Percentiles rank a stretch among this genome's conserved stretches.
These are phyloP conservation scores for Mucor indicus DNA, from an alignment of 371 early-diverging fungal species.

Conservation along the genomic window DNA sequence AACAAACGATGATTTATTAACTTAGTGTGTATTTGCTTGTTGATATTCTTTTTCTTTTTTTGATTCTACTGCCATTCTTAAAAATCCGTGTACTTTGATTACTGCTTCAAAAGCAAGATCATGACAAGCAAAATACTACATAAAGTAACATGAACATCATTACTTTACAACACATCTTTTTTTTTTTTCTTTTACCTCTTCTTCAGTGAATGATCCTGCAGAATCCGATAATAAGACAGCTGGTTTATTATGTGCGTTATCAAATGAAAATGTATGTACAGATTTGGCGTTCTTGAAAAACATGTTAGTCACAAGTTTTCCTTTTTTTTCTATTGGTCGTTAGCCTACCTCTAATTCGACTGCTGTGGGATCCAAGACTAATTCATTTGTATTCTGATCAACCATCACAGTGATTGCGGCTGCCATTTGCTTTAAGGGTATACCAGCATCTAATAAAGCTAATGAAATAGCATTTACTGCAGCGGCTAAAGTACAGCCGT, in stretches of 20 bases:
- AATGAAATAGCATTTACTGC: slow-evolving; percentile 82
- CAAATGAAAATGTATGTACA: slow-evolving; percentile 84
- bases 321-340: neutral
- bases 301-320: neutral
- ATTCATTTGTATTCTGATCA: slow-evolving; percentile 47
- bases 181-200: slow-evolving; percentile 48
- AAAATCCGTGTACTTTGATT: slow-evolving; percentile 55
- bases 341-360: slow-evolving; percentile 64
- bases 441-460: slow-evolving; percentile 89
- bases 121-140: slow-evolving; percentile 48
- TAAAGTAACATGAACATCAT: neutral
- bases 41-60: slow-evolving; percentile 60
- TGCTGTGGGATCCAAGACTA: slow-evolving; percentile 78
- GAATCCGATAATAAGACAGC: slow-evolving; percentile 58
- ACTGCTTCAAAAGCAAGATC: slow-evolving; percentile 47
- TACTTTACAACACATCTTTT: neutral
- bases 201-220: slow-evolving; percentile 65
- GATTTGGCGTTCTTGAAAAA: slow-evolving; percentile 60
- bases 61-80: slow-evolving; percentile 51
- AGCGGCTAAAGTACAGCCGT: slow-evolving; percentile 80
- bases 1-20: no score
- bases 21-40: no score
- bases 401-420: slow-evolving; percentile 74
- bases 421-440: slow-evolving; percentile 75
- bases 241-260: slow-evolving; percentile 38